Evolutionary conservation across 1,284 basidiomycete genomes (phyloP).

Genomic region (Apiotrichum mycotoxinovorans): DNA sequence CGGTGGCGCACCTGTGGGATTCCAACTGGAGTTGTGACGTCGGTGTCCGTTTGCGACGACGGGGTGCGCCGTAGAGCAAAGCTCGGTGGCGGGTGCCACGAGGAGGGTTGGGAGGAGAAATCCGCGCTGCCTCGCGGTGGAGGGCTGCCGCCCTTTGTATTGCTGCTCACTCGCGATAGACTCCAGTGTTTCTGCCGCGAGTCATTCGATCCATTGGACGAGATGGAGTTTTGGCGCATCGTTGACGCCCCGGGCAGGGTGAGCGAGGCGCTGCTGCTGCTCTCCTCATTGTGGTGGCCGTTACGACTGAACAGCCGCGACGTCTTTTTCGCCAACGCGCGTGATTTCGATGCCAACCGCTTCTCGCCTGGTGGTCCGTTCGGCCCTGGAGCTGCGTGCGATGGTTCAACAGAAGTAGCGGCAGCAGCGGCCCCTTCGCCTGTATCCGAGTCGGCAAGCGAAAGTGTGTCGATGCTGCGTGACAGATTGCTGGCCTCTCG

Average conservation of each 20-base stretch:
- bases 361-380: conserved; percentile 8
- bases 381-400: not conserved
- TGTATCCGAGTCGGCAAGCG: conserved; percentile 9
- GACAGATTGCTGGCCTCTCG: conserved; percentile 15
- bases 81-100: conserved; percentile 18
- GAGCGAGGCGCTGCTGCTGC: not conserved
- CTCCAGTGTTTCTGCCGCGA: conserved; percentile 14
- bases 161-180: conserved; percentile 18
- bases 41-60: conserved; percentile 15
- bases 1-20: conserved; percentile 26
- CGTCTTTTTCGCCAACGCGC: conserved; percentile 44
- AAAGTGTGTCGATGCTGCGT: conserved; percentile 14
- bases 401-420: not conserved
- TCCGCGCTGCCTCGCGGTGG: conserved; percentile 5
- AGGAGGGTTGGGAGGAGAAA: conserved; percentile 21
- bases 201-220: conserved; percentile 33
- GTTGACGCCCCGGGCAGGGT: conserved; percentile 15
- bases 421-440: not conserved
- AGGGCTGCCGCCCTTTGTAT: conserved; percentile 16
- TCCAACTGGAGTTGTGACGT: conserved; percentile 2
- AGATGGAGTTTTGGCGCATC: conserved; percentile 36
- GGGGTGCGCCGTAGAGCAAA: conserved; percentile 28
- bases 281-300: conserved; percentile 6
- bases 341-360: conserved; percentile 29
- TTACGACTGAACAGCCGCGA: conserved; percentile 38